Evolutionary conservation across 257 asterid species (phyloP).

Genomic region (Hygrophila difformis): DNA sequence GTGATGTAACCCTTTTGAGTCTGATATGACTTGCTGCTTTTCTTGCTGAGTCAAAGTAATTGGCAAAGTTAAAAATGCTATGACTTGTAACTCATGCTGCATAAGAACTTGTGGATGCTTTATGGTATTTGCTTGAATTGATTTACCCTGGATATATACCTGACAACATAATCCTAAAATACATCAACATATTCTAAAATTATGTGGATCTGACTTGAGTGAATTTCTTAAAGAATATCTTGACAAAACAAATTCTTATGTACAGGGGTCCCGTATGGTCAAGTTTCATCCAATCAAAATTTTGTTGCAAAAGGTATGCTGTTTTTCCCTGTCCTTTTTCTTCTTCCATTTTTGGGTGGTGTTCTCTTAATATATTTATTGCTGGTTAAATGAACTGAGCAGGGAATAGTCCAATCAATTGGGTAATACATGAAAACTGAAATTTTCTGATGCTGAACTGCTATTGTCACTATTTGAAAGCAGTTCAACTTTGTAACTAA

Average conservation of each 20-base stretch:
- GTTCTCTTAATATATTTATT: slow-evolving; percentile 9
- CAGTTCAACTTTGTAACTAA: slow-evolving; percentile 6
- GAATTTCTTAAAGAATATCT: slow-evolving; percentile 15
- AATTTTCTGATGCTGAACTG: slow-evolving; percentile 4
- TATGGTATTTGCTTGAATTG: no score
- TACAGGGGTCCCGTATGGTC: slow-evolving; percentile 93
- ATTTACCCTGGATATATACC: no score
- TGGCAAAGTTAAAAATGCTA: background rate
- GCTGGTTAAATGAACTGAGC: slow-evolving; percentile 12
- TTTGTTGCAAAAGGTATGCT: slow-evolving; percentile 83
- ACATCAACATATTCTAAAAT: slow-evolving; percentile 10
- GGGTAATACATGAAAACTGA: slow-evolving; percentile 3
- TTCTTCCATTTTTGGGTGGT: no score
- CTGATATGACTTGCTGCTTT: slow-evolving; percentile 8
- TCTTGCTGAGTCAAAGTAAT: slow-evolving; percentile 7
- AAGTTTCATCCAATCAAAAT: slow-evolving; percentile 69
- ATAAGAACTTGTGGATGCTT: background rate
- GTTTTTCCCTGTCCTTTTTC: slow-evolving; percentile 18
- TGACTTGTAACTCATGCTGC: slow-evolving; percentile 14
- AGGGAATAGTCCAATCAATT: slow-evolving; percentile 11
- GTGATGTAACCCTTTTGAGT: background rate
- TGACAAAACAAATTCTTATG: slow-evolving; percentile 43
- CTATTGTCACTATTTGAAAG: no score
- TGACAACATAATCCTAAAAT: slow-evolving; percentile 8
- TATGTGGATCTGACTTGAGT: slow-evolving; percentile 22